Percentiles rank a stretch among this genome's conserved stretches.
These are phyloP conservation scores for Ogataea pini DNA, from an alignment of 805 yeast genomes.

Conservation along the genomic window DNA sequence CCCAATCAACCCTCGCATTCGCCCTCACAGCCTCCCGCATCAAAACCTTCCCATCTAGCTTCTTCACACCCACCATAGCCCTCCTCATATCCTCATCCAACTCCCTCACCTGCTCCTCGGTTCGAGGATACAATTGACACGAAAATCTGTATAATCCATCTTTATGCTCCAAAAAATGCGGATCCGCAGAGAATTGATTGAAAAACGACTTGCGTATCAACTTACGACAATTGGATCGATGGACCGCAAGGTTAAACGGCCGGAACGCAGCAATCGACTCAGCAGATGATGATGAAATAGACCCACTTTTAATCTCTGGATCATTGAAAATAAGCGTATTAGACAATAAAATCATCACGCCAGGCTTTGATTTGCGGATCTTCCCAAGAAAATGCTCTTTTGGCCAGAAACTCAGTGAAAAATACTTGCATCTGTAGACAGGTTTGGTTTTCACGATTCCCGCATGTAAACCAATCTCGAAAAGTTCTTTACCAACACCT, in stretches of 20 bases:
- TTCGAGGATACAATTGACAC: slow-evolving; percentile 15
- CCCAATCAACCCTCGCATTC: slow-evolving; percentile 16
- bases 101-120: slow-evolving; percentile 15
- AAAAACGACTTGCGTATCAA: slow-evolving; percentile 23
- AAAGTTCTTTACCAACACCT: slow-evolving; percentile 29
- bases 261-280: slow-evolving; percentile 5
- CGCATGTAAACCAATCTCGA: slow-evolving; percentile 10
- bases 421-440: slow-evolving; percentile 25
- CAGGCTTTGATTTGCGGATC: slow-evolving; percentile 37
- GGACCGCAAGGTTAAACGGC: slow-evolving; percentile 30
- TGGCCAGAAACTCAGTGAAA: slow-evolving; percentile 26
- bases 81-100: slow-evolving; percentile 15
- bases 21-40: slow-evolving; percentile 10
- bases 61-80: slow-evolving; percentile 22
- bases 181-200: slow-evolving; percentile 15
- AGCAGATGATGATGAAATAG: neutral
- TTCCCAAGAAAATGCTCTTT: slow-evolving; percentile 24
- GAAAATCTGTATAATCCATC: slow-evolving; percentile 32
- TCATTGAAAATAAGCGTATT: slow-evolving; percentile 27
- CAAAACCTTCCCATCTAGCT: slow-evolving; percentile 7
- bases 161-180: slow-evolving; percentile 5
- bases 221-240: slow-evolving; percentile 26
- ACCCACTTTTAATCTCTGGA: slow-evolving; percentile 5
- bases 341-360: slow-evolving; percentile 19
- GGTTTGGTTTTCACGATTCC: slow-evolving; percentile 12